Evolutionary conservation across 2,329 filamentous ascomycete species (phyloP).

Genomic region (Apiospora phragmitis): DNA sequence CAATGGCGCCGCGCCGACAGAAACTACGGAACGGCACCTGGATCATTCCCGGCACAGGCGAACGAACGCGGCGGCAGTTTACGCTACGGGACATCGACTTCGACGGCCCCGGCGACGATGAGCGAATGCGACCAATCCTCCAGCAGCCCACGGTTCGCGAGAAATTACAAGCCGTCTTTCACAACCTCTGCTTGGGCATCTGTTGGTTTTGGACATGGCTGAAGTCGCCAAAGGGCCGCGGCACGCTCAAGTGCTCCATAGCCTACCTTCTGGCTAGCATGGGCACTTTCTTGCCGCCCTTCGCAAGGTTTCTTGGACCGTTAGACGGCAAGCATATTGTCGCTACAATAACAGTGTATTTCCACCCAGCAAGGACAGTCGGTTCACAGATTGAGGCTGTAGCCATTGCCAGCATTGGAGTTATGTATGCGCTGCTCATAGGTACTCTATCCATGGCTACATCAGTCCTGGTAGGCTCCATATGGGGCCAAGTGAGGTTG

Average conservation of each 20-base stretch:
- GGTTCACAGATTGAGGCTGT: conserved; percentile 90
- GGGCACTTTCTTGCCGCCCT: conserved; percentile 76
- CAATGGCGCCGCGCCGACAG: conserved; percentile 53
- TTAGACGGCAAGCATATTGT: conserved; percentile 94
- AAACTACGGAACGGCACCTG: conserved; percentile 84
- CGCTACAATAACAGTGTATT: conserved; percentile 91
- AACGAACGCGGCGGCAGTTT: conserved; percentile 78
- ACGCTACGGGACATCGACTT: conserved; percentile 60
- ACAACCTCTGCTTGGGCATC: conserved; percentile 40
- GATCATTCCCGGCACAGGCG: conserved; percentile 82
- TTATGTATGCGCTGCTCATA: conserved; percentile 75
- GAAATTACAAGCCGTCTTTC: conserved; percentile 33
- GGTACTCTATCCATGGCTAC: conserved; percentile 87
- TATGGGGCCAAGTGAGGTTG: conserved; percentile 64
- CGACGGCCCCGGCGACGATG: conserved; percentile 34
- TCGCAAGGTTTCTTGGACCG: conserved; percentile 74
- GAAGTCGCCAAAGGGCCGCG: conserved; percentile 71
- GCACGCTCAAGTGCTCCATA: conserved; percentile 86
- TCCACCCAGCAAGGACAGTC: conserved; percentile 82
- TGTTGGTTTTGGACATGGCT: conserved; percentile 58
- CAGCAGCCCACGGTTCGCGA: conserved; percentile 37
- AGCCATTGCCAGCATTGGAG: conserved; percentile 73
- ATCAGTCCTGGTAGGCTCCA: conserved; percentile 73
- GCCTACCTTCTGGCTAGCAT: conserved; percentile 86
- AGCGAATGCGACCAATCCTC: conserved; percentile 34